Conservation (phyloP, 2,329 filamentous ascomycete genomes). For the Stagonosporopsis chrysanthemi region DNA sequence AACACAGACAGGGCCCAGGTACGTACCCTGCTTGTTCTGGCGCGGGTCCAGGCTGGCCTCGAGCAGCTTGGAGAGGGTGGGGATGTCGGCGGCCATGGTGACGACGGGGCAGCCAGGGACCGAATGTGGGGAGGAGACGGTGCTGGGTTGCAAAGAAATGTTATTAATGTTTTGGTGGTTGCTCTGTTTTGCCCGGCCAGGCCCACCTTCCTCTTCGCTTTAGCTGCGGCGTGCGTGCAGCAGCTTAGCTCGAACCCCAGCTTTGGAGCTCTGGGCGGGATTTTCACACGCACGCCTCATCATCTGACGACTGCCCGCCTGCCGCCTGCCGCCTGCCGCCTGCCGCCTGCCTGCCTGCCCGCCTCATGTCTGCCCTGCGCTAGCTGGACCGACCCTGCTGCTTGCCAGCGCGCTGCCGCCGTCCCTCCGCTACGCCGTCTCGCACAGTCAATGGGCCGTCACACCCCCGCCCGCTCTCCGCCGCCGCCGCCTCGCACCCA, state of each 20-base stretch:
- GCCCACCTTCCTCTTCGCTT: conserved; percentile 4
- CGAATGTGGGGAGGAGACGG: conserved; percentile 1
- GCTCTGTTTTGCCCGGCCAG: conserved; percentile 24
- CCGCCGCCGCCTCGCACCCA: conserved; percentile 11
- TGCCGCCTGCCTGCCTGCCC: not conserved
- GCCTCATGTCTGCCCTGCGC: conserved; percentile 4
- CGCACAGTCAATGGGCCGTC: conserved; percentile 5
- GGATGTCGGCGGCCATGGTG: conserved; percentile 67
- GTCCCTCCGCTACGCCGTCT: not conserved
- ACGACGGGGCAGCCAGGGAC: conserved; percentile 12
- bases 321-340: not conserved
- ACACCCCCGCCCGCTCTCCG: not conserved
- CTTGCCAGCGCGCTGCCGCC: conserved; percentile 1
- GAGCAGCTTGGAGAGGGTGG: conserved; percentile 79
- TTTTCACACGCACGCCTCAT: conserved; percentile 1
- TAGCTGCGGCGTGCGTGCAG: conserved; percentile 5
- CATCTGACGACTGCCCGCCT: not conserved
- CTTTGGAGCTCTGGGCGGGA: not conserved
- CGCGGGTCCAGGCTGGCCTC: conserved; percentile 88
- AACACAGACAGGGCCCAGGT: conserved; percentile 23
- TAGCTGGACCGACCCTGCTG: not conserved
- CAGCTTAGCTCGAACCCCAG: conserved; percentile 20
- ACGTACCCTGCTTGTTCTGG: conserved; percentile 86
- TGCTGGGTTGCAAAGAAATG: conserved; percentile 7
- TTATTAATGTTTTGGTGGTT: conserved; percentile 23